Percentiles rank a stretch among this genome's conserved stretches.
Evolutionary conservation across 352 stramenopile species (phyloP).

Genomic region (Pythium pectinolyticum): DNA sequence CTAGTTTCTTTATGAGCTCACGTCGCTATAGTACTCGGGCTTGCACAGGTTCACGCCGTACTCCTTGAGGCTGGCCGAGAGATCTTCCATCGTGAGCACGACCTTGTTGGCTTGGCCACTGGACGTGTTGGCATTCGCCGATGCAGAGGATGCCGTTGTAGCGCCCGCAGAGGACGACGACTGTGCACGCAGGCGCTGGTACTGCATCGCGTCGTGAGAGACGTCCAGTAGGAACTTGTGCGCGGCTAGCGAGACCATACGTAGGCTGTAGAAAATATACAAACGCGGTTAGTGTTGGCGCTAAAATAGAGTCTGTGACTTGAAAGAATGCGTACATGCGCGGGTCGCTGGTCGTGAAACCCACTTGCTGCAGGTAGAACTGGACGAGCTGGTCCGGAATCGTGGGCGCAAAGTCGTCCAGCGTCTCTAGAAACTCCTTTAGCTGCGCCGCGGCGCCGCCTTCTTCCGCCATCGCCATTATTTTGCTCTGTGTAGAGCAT

Average conservation of each 20-base stretch:
- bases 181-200: conserved; percentile 65
- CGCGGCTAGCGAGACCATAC: conserved; percentile 62
- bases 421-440: conserved; percentile 63
- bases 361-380: conserved; percentile 72
- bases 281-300: not conserved
- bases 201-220: conserved; percentile 77
- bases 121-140: conserved; percentile 11
- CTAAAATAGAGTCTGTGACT: no score
- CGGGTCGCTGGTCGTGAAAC: conserved; percentile 67
- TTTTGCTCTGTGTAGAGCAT: no score
- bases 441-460: conserved; percentile 39
- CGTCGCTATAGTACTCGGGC: conserved; percentile 79
- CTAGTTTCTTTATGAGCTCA: conserved; percentile 12
- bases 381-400: conserved; percentile 76
- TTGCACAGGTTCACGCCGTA: conserved; percentile 81
- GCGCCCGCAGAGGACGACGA: conserved; percentile 12
- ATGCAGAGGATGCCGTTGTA: conserved; percentile 1
- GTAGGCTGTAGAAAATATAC: conserved; percentile 36
- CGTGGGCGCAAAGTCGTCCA: conserved; percentile 62
- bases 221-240: conserved; percentile 86
- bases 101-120: conserved; percentile 19
- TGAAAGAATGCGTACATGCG: conserved; percentile 49
- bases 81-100: conserved; percentile 78
- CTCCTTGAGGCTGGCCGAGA: conserved; percentile 71
- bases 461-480: conserved; percentile 8